Percentiles rank a stretch among this genome's conserved stretches.
phyloP scores from a whole-genome alignment of 2,329 filamentous ascomycete species.

The Coniella lustricola region DNA sequence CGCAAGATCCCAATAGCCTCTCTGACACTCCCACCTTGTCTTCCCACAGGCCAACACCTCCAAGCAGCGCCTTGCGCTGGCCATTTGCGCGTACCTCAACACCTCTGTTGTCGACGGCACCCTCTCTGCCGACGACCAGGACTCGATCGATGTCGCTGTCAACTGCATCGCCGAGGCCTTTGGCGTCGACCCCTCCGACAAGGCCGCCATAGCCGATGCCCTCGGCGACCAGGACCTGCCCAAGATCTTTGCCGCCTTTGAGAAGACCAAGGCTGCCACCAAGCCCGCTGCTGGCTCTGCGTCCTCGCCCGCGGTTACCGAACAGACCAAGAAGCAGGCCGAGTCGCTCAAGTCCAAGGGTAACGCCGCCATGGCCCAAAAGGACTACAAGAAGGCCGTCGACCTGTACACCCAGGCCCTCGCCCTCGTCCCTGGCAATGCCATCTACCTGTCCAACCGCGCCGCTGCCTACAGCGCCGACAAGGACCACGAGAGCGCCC shows the following conservation, averaged over 20 bases:
- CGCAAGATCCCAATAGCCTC: too few relatives aligned
- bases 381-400: constrained; percentile 80
- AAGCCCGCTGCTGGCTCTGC: constrained; percentile 29
- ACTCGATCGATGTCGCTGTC: constrained; percentile 88
- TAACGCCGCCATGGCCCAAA: constrained; percentile 90
- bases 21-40: background rate
- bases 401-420: constrained; percentile 85
- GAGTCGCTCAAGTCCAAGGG: constrained; percentile 85
- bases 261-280: constrained; percentile 69
- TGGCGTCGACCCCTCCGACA: constrained; percentile 81
- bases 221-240: constrained; percentile 81
- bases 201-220: constrained; percentile 64
- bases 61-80: constrained; percentile 86
- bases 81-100: constrained; percentile 91
- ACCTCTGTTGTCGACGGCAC: constrained; percentile 83
- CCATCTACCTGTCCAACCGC: constrained; percentile 96
- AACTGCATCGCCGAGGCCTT: constrained; percentile 95
- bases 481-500: constrained; percentile 76
- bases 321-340: constrained; percentile 68
- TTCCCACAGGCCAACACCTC: constrained; percentile 37
- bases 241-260: constrained; percentile 91
- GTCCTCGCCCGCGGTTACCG: constrained; percentile 24
- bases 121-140: constrained; percentile 77
- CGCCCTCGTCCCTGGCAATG: constrained; percentile 72
- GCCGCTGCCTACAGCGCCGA: constrained; percentile 86